These are phyloP conservation scores for Exophiala spinifera DNA, from an alignment of 2,329 filamentous ascomycete genomes.

Conservation along the genomic window DNA sequence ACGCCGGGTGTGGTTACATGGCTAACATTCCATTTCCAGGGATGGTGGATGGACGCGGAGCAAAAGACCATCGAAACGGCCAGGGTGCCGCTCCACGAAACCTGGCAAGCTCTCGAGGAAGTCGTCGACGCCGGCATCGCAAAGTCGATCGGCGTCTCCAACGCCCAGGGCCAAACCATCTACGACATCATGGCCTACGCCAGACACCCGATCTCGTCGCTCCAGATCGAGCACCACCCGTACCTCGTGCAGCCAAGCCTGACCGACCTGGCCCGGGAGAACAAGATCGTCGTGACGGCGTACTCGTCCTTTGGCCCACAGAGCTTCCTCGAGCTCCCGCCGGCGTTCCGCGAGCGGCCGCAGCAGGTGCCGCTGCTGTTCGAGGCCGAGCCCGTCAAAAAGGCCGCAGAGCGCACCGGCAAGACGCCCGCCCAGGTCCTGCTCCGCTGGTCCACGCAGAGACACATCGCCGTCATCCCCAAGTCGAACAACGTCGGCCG, in stretches of 20 bases:
- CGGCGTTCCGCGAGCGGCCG: constrained; percentile 56
- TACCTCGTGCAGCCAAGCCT: constrained; percentile 76
- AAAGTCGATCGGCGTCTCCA: constrained; percentile 74
- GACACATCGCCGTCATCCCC: constrained; percentile 75
- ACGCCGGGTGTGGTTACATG: too few relatives aligned
- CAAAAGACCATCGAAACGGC: constrained; percentile 59
- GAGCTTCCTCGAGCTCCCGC: constrained; percentile 68
- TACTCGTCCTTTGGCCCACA: constrained; percentile 82
- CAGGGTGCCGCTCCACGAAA: constrained; percentile 74
- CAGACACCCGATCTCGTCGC: constrained; percentile 67
- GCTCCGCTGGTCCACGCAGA: constrained; percentile 82
- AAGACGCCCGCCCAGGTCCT: constrained; percentile 78
- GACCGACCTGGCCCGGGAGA: constrained; percentile 64
- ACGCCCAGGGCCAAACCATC: constrained; percentile 75
- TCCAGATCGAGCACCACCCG: constrained; percentile 89
- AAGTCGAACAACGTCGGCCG: constrained; percentile 63
- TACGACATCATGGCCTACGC: constrained; percentile 79
- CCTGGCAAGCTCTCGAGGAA: constrained; percentile 76
- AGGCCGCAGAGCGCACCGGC: constrained; percentile 64
- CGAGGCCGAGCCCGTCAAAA: constrained; percentile 63
- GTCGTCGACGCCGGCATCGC: constrained; percentile 67
- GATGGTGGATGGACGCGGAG: constrained; percentile 66
- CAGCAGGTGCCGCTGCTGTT: constrained; percentile 68
- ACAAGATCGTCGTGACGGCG: constrained; percentile 72
- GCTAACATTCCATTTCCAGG: constrained; percentile 29